Evolutionary conservation across 352 stramenopile genomes (phyloP).

Genomic region (Globisporangium okanoganense): DNA sequence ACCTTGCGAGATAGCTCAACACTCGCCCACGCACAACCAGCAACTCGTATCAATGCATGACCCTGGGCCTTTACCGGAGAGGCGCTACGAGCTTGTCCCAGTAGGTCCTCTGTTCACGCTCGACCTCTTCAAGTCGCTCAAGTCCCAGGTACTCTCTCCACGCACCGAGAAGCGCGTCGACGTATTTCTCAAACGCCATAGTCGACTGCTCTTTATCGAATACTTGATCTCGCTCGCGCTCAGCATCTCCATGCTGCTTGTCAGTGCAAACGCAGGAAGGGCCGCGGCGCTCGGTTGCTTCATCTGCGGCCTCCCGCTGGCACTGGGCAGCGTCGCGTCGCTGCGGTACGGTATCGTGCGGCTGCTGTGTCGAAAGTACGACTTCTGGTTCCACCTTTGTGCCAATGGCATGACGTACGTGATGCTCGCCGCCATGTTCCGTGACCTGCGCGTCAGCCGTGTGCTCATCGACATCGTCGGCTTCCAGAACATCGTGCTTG

Average conservation of each 20-base stretch:
- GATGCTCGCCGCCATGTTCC: constrained; percentile 14
- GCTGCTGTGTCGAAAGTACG: constrained; percentile 25
- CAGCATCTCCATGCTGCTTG: constrained; percentile 16
- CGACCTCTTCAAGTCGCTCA: constrained; percentile 30
- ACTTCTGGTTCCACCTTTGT: constrained; percentile 37
- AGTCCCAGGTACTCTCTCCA: constrained; percentile 15
- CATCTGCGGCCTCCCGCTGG: constrained; percentile 18
- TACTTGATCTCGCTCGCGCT: constrained; percentile 17
- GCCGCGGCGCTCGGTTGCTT: constrained; percentile 10
- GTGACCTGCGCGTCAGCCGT: constrained; percentile 18
- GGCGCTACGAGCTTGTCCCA: constrained; percentile 24
- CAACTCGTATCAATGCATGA: too few species aligned
- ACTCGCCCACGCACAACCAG: too few species aligned
- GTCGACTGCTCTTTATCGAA: constrained; percentile 5
- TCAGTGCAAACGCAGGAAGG: constrained; percentile 12
- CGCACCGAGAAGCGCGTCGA: constrained; percentile 11
- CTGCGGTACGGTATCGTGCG: constrained; percentile 32
- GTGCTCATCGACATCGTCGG: constrained; percentile 26
- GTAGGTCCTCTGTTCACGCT: constrained; percentile 16
- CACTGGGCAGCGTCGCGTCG: constrained; percentile 18
- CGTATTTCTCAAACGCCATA: constrained; percentile 20
- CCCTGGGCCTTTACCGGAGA: background rate
- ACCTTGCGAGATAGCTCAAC: background rate
- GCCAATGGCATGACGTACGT: constrained; percentile 14
- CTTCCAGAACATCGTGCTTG: constrained; percentile 29